phyloP scores from a whole-genome alignment of 2,329 filamentous ascomycete genomes.

The Paramyrothecium sp. region DNA sequence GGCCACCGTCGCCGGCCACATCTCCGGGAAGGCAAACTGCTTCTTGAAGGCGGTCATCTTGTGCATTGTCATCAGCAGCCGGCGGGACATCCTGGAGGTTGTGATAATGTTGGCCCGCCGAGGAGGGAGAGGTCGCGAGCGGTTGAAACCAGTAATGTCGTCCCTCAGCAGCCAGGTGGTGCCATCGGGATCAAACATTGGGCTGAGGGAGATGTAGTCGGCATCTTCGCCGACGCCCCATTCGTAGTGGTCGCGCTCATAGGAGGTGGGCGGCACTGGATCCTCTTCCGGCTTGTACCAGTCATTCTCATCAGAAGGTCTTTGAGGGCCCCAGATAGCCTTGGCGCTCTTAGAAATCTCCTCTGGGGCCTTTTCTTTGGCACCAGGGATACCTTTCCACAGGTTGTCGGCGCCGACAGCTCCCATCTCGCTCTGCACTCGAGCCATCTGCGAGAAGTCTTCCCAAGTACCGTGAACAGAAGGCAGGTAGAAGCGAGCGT shows the following conservation, averaged over 20 bases:
- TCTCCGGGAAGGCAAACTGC: constrained; percentile 91
- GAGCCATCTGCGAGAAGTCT: constrained; percentile 71
- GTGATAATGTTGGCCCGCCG: constrained; percentile 89
- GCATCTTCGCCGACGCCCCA: constrained; percentile 93
- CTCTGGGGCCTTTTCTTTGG: constrained; percentile 35
- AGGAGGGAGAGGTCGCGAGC: constrained; percentile 56
- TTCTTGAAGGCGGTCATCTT: constrained; percentile 80
- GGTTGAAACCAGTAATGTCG: constrained; percentile 82
- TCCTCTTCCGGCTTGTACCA: constrained; percentile 74
- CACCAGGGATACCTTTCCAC: constrained; percentile 54
- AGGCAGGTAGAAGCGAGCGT: constrained; percentile 74
- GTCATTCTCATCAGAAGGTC: constrained; percentile 66
- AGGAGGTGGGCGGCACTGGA: constrained; percentile 64
- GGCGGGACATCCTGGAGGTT: constrained; percentile 76
- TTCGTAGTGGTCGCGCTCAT: constrained; percentile 75
- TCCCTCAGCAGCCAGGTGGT: constrained; percentile 82
- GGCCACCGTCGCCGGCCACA: constrained; percentile 88
- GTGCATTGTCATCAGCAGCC: constrained; percentile 84
- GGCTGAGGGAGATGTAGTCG: constrained; percentile 88
- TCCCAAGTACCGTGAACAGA: constrained; percentile 76
- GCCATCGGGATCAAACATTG: constrained; percentile 84
- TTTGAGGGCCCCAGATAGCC: constrained; percentile 81
- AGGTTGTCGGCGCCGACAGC: constrained; percentile 64
- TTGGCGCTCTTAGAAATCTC: constrained; percentile 46
- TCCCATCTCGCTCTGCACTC: constrained; percentile 72